Percentiles rank a stretch among this genome's conserved stretches.
phyloP scores from a whole-genome alignment of 2,329 filamentous ascomycete species.

The Aspergillus sp. region DNA sequence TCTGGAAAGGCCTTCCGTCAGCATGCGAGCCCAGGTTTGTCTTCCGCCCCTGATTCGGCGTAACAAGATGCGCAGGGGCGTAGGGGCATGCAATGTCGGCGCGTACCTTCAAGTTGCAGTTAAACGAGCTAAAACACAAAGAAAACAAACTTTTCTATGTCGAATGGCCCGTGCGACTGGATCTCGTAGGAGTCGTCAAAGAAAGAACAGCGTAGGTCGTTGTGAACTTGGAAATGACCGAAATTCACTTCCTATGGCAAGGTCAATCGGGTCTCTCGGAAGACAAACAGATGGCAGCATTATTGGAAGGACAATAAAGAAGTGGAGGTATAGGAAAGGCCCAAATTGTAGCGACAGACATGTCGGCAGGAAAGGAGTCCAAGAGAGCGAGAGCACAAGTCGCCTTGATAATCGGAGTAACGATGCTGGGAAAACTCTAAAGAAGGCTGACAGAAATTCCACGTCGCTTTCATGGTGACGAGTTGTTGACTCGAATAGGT shows the following conservation, averaged over 20 bases:
- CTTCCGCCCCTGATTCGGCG: too few species aligned
- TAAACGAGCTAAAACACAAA: constrained; percentile 21
- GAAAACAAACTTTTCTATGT: constrained; percentile 26
- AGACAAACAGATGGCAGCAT: neutral
- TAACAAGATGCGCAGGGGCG: too few species aligned
- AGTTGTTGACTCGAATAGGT: too few species aligned
- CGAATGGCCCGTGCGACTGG: constrained; percentile 34
- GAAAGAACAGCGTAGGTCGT: constrained; percentile 37
- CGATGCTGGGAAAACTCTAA: too few species aligned
- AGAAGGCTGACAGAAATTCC: too few species aligned
- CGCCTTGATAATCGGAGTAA: too few species aligned
- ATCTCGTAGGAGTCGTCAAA: constrained; percentile 43
- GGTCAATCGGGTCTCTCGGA: neutral
- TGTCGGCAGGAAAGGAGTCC: too few species aligned
- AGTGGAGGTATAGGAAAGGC: neutral
- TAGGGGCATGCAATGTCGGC: neutral
- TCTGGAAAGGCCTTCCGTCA: constrained; percentile 9
- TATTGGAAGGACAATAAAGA: neutral
- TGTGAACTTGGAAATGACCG: constrained; percentile 31
- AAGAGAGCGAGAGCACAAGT: too few species aligned
- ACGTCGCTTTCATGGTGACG: too few species aligned
- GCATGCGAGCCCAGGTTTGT: neutral
- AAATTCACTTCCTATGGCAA: constrained; percentile 23
- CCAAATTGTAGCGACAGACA: too few species aligned
- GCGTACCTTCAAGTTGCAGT: constrained; percentile 23